A percentile compares a stretch with the other conserved stretches of the same genome.
Conservation (phyloP, 768 basidiomycete species). For the Pleurotus tuber-regium region DNA sequence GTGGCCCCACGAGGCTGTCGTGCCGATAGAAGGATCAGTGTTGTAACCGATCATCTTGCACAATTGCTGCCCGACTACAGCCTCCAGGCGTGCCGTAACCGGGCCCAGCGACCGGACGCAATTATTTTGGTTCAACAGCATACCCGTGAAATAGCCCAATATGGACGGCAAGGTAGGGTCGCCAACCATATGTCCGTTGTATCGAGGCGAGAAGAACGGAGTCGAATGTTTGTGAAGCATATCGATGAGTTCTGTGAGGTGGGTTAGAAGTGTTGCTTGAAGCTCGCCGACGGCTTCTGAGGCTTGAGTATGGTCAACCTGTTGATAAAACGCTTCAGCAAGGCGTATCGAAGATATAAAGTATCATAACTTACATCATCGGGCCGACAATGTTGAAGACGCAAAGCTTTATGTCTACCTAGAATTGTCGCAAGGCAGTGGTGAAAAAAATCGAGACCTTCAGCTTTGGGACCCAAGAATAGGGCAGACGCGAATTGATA, state of each 20-base stretch:
- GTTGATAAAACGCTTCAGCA: background rate
- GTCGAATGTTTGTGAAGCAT: constrained; percentile 29
- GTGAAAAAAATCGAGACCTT: background rate
- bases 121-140: constrained; percentile 43
- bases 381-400: background rate
- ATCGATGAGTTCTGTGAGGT: constrained; percentile 14
- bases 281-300: constrained; percentile 14
- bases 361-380: background rate
- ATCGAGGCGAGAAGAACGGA: constrained; percentile 39
- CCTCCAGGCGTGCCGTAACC: constrained; percentile 35
- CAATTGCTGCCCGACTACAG: constrained; percentile 35
- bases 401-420: background rate
- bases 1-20: constrained; percentile 39
- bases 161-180: constrained; percentile 31
- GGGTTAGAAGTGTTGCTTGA: constrained; percentile 18
- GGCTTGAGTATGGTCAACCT: constrained; percentile 14
- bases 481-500: background rate
- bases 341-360: background rate
- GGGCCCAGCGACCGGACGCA: constrained; percentile 39
- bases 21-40: constrained; percentile 7
- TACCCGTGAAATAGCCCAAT: constrained; percentile 23
- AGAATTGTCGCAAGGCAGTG: background rate
- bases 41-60: constrained; percentile 39
- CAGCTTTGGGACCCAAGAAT: background rate
- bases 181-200: constrained; percentile 37